These are phyloP conservation scores for Odontarrhena argentea DNA, from an alignment of 345 rosid species.

Conservation along the genomic window DNA sequence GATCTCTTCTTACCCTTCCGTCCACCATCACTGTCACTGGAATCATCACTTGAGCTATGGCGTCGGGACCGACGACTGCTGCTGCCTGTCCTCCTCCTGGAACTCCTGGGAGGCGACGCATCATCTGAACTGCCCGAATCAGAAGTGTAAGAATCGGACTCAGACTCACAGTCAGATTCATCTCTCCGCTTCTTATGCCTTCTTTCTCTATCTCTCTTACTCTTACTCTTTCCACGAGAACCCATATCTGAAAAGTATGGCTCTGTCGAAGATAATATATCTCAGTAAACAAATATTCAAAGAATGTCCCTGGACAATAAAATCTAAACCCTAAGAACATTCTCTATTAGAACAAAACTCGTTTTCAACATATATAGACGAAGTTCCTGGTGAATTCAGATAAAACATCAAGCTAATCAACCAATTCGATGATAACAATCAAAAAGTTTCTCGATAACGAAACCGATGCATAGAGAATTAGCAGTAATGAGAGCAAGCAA, in stretches of 20 bases:
- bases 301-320: background rate
- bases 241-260: slow-evolving; percentile 20
- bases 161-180: slow-evolving; percentile 40
- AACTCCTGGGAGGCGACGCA: slow-evolving; percentile 43
- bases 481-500: background rate
- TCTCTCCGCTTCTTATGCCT: slow-evolving; percentile 36
- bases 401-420: background rate
- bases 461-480: background rate
- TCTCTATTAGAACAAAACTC: slow-evolving; percentile 8
- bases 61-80: slow-evolving; percentile 37
- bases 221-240: slow-evolving; percentile 30
- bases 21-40: slow-evolving; percentile 45
- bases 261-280: slow-evolving; percentile 8
- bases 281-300: slow-evolving; percentile 2
- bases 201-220: slow-evolving; percentile 26
- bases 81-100: slow-evolving; percentile 44
- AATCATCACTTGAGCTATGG: slow-evolving; percentile 33
- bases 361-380: background rate
- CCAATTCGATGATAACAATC: slow-evolving; percentile 1
- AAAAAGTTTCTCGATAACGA: background rate
- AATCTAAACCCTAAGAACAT: slow-evolving; percentile 14
- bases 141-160: slow-evolving; percentile 42
- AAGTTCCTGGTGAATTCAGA: background rate
- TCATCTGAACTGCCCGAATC: slow-evolving; percentile 37
- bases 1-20: slow-evolving; percentile 51